Evolutionary conservation across 192 early-diverging fungal species (phyloP).

Genomic region (Coemansia sp.): DNA sequence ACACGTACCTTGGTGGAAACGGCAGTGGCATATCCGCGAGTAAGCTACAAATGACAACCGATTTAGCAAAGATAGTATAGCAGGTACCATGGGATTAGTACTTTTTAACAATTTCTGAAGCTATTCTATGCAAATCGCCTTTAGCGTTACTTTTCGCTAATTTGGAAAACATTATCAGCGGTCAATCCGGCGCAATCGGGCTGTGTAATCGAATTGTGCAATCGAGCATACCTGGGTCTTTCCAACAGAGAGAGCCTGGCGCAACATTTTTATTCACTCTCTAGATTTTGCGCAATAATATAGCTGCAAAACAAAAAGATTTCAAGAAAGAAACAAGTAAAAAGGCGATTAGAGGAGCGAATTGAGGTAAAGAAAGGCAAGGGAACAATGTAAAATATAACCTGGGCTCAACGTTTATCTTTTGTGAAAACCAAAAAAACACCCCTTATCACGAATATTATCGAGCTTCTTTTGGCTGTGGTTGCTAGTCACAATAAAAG

Average conservation of each 20-base stretch:
- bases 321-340: background rate
- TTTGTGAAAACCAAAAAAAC: no score
- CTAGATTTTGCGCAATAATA: slow-evolving; percentile 2
- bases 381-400: background rate
- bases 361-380: slow-evolving; percentile 1
- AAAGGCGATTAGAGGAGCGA: slow-evolving; percentile 5
- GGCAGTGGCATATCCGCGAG: slow-evolving; percentile 63
- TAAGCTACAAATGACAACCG: slow-evolving; percentile 46
- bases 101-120: background rate
- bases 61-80: background rate
- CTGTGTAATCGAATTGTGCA: background rate
- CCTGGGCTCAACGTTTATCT: no score
- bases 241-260: slow-evolving; percentile 43
- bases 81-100: background rate
- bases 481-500: background rate
- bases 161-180: no score
- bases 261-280: slow-evolving; percentile 34
- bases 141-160: background rate
- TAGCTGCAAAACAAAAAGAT: background rate
- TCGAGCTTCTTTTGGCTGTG: background rate
- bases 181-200: background rate
- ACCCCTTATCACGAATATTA: no score
- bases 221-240: slow-evolving; percentile 50
- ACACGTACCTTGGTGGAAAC: slow-evolving; percentile 54
- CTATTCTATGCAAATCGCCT: background rate